These are phyloP conservation scores for Caulochytrium protostelioides DNA, from an alignment of 371 early-diverging fungal genomes.

Conservation along the genomic window DNA sequence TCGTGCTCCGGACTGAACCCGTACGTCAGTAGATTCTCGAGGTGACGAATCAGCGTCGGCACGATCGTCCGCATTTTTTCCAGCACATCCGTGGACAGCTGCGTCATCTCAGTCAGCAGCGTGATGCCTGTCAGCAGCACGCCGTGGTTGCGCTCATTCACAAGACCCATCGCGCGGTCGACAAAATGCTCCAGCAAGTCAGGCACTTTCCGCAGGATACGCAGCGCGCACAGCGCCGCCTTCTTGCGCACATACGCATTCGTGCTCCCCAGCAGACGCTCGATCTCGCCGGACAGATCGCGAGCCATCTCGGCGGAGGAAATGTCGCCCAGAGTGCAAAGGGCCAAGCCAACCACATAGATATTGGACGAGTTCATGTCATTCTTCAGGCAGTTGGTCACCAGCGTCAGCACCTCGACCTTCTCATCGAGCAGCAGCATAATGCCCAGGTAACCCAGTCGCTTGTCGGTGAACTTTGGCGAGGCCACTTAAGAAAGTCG, in stretches of 20 bases:
- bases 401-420: conserved; percentile 79
- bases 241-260: conserved; percentile 89
- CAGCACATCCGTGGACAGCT: conserved; percentile 39
- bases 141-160: conserved; percentile 86
- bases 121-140: conserved; percentile 79
- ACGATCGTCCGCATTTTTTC: conserved; percentile 53
- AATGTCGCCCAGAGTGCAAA: conserved; percentile 86
- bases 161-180: conserved; percentile 39
- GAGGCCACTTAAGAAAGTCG: conserved; percentile 42
- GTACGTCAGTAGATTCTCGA: conserved; percentile 64
- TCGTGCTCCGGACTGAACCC: conserved; percentile 89
- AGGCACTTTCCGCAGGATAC: conserved; percentile 77
- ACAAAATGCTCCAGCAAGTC: conserved; percentile 74
- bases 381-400: conserved; percentile 90
- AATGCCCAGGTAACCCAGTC: conserved; percentile 88
- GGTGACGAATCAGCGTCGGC: conserved; percentile 61
- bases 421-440: conserved; percentile 91
- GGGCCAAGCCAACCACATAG: conserved; percentile 84
- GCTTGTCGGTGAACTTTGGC: conserved; percentile 78
- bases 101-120: conserved; percentile 76
- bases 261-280: conserved; percentile 67
- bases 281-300: conserved; percentile 83
- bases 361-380: conserved; percentile 86
- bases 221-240: conserved; percentile 80
- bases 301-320: conserved; percentile 85